Percentiles rank a stretch among this genome's conserved stretches.
Conservation (phyloP, 805 yeast genomes). For the Monosporozyma siamensis region DNA sequence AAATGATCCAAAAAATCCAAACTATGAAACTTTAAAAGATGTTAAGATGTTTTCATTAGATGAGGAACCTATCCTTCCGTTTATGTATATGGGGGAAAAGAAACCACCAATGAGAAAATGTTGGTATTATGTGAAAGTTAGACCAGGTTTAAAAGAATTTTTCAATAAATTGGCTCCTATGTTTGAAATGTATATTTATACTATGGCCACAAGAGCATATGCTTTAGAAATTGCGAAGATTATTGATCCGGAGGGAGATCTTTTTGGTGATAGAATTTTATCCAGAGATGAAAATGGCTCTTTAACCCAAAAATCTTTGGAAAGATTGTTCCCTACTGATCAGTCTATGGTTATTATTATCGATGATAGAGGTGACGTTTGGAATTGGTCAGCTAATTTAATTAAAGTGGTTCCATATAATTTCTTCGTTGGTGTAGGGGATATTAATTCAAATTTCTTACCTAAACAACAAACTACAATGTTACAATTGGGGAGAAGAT, state of each 20-base stretch:
- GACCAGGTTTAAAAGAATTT: conserved; percentile 80
- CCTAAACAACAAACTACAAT: conserved; percentile 75
- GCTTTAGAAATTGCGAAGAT: conserved; percentile 83
- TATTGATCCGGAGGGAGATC: conserved; percentile 80
- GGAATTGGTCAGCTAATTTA: conserved; percentile 93
- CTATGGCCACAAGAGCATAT: conserved; percentile 95
- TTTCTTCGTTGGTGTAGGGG: conserved; percentile 95
- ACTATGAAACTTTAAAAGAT: conserved; percentile 74
- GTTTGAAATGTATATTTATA: conserved; percentile 89
- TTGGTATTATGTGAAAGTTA: conserved; percentile 84
- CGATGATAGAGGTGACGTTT: conserved; percentile 97
- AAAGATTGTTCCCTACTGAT: conserved; percentile 87
- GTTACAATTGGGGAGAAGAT: conserved; percentile 27
- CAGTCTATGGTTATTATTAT: conserved; percentile 94
- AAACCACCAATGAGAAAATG: conserved; percentile 48
- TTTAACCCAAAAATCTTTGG: conserved; percentile 76
- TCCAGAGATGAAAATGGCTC: conserved; percentile 94
- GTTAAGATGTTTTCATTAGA: conserved; percentile 68
- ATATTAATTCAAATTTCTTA: conserved; percentile 83
- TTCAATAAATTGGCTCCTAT: conserved; percentile 50
- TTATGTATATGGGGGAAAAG: conserved; percentile 50
- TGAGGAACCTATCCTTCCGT: conserved; percentile 57
- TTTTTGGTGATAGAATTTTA: conserved; percentile 84
- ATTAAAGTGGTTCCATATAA: conserved; percentile 92
- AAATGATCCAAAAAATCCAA: conserved; percentile 74